A percentile compares a stretch with the other conserved stretches of the same genome.
phyloP scores from a whole-genome alignment of 495 filamentous ascomycete species.

The Poronia punctata region DNA sequence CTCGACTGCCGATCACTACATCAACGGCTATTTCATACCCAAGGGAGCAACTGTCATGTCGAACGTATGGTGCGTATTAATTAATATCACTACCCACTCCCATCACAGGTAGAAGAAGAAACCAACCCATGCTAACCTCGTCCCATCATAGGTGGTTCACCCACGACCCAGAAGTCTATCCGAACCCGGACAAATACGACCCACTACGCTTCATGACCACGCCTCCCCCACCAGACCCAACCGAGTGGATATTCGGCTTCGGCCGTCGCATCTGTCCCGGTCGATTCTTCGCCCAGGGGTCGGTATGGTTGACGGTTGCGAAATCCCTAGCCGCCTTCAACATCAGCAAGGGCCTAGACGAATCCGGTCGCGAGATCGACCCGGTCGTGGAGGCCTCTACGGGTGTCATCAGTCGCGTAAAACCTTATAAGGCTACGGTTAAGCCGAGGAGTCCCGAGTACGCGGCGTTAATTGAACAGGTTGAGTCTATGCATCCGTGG shows the following conservation, averaged over 20 bases:
- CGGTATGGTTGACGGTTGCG: constrained; percentile 35
- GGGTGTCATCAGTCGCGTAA: constrained; percentile 23
- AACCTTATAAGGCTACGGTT: constrained; percentile 24
- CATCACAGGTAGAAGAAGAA: not conserved
- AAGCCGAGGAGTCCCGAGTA: constrained; percentile 19
- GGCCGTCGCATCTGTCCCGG: constrained; percentile 46
- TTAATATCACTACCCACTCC: not conserved
- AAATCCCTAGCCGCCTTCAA: constrained; percentile 34
- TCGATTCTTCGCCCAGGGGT: constrained; percentile 36
- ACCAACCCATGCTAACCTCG: not conserved
- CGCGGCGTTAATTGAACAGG: constrained; percentile 17
- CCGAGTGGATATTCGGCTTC: constrained; percentile 40
- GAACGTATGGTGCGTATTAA: constrained; percentile 22
- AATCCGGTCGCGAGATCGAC: constrained; percentile 23
- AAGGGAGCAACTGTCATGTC: constrained; percentile 31
- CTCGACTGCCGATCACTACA: constrained; percentile 25
- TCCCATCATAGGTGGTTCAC: constrained; percentile 19
- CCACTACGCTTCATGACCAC: constrained; percentile 33
- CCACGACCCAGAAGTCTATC: constrained; percentile 23
- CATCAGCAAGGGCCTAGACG: constrained; percentile 25
- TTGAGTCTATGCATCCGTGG: constrained; percentile 35
- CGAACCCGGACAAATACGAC: constrained; percentile 34
- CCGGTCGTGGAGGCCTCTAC: constrained; percentile 14
- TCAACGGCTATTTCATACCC: constrained; percentile 35
- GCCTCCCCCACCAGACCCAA: constrained; percentile 29